These are phyloP conservation scores for Gaeumannomyces sp. DNA, from an alignment of 2,329 filamentous ascomycete species.

Conservation along the genomic window DNA sequence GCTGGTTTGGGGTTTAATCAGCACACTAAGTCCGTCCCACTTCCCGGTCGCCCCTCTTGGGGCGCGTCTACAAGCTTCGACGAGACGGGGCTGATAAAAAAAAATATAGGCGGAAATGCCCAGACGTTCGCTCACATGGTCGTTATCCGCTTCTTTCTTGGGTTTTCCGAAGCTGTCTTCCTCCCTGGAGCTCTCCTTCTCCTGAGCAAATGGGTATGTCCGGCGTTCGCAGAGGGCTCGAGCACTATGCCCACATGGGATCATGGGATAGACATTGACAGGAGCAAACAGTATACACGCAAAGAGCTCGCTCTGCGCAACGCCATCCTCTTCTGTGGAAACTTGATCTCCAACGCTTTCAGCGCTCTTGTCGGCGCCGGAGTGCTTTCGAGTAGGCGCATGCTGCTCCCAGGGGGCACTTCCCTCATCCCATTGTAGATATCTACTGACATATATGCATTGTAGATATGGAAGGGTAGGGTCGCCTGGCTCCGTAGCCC, in stretches of 20 bases:
- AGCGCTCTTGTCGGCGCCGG: conserved; percentile 13
- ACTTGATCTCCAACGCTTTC: conserved; percentile 14
- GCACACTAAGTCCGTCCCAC: neutral
- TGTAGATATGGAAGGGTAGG: conserved; percentile 6
- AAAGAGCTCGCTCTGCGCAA: conserved; percentile 10
- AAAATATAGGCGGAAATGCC: conserved; percentile 8
- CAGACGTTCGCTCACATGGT: conserved; percentile 11
- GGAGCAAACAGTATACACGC: conserved; percentile 7
- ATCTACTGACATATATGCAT: neutral
- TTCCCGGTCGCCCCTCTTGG: neutral
- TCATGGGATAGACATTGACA: neutral
- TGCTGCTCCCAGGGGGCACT: no score
- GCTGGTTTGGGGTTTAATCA: conserved; percentile 14
- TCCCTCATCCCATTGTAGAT: neutral
- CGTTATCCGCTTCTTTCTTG: conserved; percentile 16
- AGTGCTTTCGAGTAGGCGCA: conserved; percentile 12
- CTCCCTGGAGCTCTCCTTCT: conserved; percentile 10
- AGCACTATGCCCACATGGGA: neutral
- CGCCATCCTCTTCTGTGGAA: conserved; percentile 12
- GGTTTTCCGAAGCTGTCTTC: conserved; percentile 14
- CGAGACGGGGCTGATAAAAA: neutral
- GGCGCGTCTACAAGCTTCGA: neutral
- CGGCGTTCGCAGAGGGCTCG: neutral
- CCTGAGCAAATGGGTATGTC: conserved; percentile 9
- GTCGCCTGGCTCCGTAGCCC: neutral